Evolutionary conservation across 352 stramenopile species (phyloP), one percentile per base, ranked within the genome.

Genomic region (Halophytophthora batemanensis): DNA sequence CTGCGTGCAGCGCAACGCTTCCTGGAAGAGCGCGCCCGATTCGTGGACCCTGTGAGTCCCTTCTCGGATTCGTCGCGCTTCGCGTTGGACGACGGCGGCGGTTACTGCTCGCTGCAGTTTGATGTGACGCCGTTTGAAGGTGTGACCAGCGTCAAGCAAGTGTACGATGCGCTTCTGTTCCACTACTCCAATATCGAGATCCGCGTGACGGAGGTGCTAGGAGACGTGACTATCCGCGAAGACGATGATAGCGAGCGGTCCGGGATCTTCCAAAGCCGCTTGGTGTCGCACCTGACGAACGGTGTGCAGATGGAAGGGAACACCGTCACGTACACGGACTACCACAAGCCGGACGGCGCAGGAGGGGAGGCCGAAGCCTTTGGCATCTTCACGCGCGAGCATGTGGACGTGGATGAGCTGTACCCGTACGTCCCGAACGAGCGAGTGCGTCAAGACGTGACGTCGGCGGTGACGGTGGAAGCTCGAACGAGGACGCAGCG

Each of bases 111-210:
- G 23, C 50, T 79, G 29, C 58, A 66, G 12, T 84, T 80, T 31
- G 71, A 79, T 45, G 62, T 84, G 17, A 67, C 74, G 14, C 76
- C 66, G 41, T 73, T 79, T 21, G 61, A 64, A 17, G 61, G 51
- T 6, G 45, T 67, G 4, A 46, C 62, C 17, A 58, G 40, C 14
- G 72, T 82, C 6, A 48, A 46, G 13, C 60, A 66, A 8, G 66
- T 86, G n/a, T 82, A 73, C 42, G 70, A 86, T 22, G 70, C 61
- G 2, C n/a, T n/a, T n/a, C 66, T 79, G 13, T 45, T 61, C n/a
- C 73, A 69, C 38, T 82, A 81, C 51, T 66, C 71, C 17, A 59
- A 77, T 47, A 66, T 82, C 38, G 75, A 86, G 54, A 82, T 86
- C 46, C 71, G 50, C 44, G 61, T 82, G 56, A 81, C 72, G 10